phyloP scores from a whole-genome alignment of 2,329 filamentous ascomycete genomes.

The Neophaeococcomyces aloes region DNA sequence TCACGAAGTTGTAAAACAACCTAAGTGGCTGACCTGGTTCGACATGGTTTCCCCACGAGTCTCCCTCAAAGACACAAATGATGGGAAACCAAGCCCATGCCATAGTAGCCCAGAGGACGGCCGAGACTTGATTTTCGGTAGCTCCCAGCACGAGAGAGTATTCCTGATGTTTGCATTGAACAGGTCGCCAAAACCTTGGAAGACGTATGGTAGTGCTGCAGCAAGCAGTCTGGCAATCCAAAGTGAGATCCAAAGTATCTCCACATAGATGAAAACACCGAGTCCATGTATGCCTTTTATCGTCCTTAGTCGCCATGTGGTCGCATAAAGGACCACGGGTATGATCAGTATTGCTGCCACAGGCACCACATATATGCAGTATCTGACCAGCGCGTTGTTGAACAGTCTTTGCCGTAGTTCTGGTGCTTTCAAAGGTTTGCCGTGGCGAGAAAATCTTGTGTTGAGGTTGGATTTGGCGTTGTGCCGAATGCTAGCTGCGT shows the following conservation, averaged over 20 bases:
- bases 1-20: constrained; percentile 12
- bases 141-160: constrained; percentile 13
- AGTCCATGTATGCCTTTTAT: constrained; percentile 10
- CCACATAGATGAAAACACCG: constrained; percentile 17
- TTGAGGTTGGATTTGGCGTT: too few relatives aligned
- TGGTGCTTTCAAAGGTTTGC: too few relatives aligned
- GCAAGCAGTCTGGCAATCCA: constrained; percentile 15
- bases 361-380: constrained; percentile 15
- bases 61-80: constrained; percentile 13
- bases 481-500: too few relatives aligned
- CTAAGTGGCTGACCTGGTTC: constrained; percentile 11
- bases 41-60: constrained; percentile 8
- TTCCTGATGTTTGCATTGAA: constrained; percentile 12
- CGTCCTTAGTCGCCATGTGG: constrained; percentile 4
- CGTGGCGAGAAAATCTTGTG: too few relatives aligned
- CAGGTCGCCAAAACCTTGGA: constrained; percentile 11
- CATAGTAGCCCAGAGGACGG: constrained; percentile 7
- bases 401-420: background rate
- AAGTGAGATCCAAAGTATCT: constrained; percentile 13
- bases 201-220: constrained; percentile 10
- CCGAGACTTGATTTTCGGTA: constrained; percentile 13
- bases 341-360: constrained; percentile 13
- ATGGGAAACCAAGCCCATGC: constrained; percentile 6
- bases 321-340: constrained; percentile 14
- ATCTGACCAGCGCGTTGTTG: constrained; percentile 12